Evolutionary conservation across 202 grass and related monocot genomes (phyloP), one percentile per base, ranked within the genome.

Genomic region (Sporobolus alterniflorus): DNA sequence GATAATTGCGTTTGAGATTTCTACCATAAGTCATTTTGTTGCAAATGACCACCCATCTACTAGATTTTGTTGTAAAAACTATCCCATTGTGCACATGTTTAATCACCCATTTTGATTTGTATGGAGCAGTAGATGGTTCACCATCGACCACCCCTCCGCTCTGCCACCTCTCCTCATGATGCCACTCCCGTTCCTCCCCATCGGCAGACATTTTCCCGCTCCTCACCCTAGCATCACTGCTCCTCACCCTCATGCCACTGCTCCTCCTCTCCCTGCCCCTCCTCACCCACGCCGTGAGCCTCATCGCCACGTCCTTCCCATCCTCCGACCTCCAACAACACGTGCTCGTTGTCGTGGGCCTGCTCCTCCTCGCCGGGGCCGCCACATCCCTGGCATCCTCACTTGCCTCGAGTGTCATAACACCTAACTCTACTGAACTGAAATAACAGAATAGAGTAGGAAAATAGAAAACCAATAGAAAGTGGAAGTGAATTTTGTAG

Each of bases 241-340:
- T 81, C 16, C 73, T 67, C 14, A 82, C 73, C 83, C 84, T 78
- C 85, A 75, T 78, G 26, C 39, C 39, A 64, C 60, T 39, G 79
- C 85, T 48, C 63, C 84, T 24, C 10, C 78, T 12, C 24, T 83
- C 90, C 60, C 79, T 92, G 43, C 73, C 85, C 31, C 78, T 92
- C 55, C 85, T 90, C 21, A 59, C 93, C 9, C 88, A 77, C 30
- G 90, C 90, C 0, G 61, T 71, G 4, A 48, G 1, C 16, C 83
- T 86, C 52, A 67, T 87, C 66, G 77, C 93, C n/a, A 52, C 39
- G n/a, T 67, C 90, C 11, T 80, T 84, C 76, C 83, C 67, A 2
- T 0, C 68, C 80, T 82, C 83, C 7, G 93, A 96, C 67, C 93
- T 96, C 80, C 90, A 96, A 75, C 64, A 55, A 46, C 84, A 89